Conservation (phyloP, 2,329 filamentous ascomycete species). For the Cercospora janseana region DNA sequence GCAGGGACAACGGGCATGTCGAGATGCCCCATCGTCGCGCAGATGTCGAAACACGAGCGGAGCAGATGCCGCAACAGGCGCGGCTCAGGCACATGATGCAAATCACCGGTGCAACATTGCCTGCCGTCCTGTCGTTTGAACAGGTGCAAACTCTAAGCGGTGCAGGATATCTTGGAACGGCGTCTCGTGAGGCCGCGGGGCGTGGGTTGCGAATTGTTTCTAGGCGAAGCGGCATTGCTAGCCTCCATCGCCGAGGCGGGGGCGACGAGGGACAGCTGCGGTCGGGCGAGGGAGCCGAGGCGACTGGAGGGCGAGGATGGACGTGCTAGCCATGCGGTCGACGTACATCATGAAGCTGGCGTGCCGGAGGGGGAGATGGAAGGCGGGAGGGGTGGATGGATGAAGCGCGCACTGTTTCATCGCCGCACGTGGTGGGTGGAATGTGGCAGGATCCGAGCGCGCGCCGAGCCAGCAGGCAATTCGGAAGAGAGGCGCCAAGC, state of each 20-base stretch:
- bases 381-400: neutral
- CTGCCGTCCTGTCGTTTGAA: slow-evolving; percentile 5
- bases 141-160: slow-evolving; percentile 13
- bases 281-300: no score
- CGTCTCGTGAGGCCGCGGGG: slow-evolving; percentile 2
- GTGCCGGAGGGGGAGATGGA: neutral
- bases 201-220: neutral
- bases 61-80: no score
- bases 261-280: no score
- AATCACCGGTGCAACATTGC: slow-evolving; percentile 5
- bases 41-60: no score
- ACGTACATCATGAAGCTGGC: no score
- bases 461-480: neutral
- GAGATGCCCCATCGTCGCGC: no score
- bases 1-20: neutral
- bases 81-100: no score
- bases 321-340: no score
- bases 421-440: slow-evolving; percentile 1
- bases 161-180: neutral
- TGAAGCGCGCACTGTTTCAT: neutral
- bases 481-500: neutral
- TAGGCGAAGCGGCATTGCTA: neutral
- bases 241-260: no score
- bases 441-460: slow-evolving; percentile 1
- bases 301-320: no score